Base-by-base conservation (phyloP, 148 eudicot species). In the Cornus suecica region DNA sequence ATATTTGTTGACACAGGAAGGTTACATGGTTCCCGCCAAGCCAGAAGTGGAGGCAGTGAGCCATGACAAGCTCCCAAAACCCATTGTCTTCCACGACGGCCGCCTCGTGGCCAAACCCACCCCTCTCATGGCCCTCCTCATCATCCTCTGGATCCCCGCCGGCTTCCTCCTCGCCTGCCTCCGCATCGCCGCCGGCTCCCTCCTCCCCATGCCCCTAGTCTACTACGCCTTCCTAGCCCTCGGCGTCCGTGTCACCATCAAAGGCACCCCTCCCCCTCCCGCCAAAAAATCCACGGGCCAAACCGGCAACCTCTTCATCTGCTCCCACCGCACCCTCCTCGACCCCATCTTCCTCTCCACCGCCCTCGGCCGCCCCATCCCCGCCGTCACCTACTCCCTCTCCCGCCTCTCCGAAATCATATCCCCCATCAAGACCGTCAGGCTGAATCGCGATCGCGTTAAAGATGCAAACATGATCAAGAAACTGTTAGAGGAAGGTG, bases 81-180 rank as follows among this genome's bases (percentile, higher is more conserved):
- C 72, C 54, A 13, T 76, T 23, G 64, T 76, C 34, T 76, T 76
- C 73, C 78, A 68, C 20, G 78, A 76, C 26, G 78, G 78, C 14
- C 73, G 78, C 9, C 70, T 76, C 15, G 78, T 76, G 20, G 66
- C 58, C 4, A 76, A 76, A 42, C 73, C 51, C 5, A 34, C 23
- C 16, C 67, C 66, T 31, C 45, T 76, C 27, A 54, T 54, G 63
- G 78, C 78, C 1, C 72, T 76, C 27, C 52, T 56, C 26, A 68
- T 28, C 56, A 70, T 76, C 65, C 34, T 68, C 3, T 76, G 78
- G 78, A 58, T 76, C 67, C 78, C 78, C 10, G 42, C 58, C 1
- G 78, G 78, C 26, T 56, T 76, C 62, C 14, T 58, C 67, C 71
- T 76, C 0, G 63, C 66, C 2, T 22, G 70, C 8, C 20, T 76